Conservation (phyloP, 139 green algal species). For the Mesostigma viride region DNA sequence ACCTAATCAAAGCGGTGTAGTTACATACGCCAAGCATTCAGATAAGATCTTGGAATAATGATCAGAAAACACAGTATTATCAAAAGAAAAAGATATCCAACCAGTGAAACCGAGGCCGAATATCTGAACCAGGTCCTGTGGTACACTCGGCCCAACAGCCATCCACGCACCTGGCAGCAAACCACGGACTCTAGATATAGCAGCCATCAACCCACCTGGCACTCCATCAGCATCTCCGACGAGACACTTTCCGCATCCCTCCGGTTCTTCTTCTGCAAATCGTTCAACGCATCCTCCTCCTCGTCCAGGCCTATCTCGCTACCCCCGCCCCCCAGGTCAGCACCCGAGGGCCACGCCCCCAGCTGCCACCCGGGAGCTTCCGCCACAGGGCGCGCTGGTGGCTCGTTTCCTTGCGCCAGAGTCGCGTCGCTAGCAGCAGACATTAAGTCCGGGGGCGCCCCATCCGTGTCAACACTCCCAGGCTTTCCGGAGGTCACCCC, state of each 20-base stretch:
- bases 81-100: too few species aligned
- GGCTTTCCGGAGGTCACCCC: too few species aligned
- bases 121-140: background rate
- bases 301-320: background rate
- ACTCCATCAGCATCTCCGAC: slow-evolving; percentile 25
- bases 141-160: background rate
- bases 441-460: background rate
- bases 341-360: background rate
- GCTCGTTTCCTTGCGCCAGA: background rate
- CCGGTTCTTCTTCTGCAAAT: slow-evolving; percentile 9
- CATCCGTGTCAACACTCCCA: background rate
- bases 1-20: too few species aligned
- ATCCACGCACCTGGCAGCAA: background rate
- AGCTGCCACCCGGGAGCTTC: background rate
- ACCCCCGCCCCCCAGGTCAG: background rate
- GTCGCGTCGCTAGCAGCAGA: background rate
- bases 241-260: slow-evolving; percentile 14
- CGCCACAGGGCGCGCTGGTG: background rate
- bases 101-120: too few species aligned
- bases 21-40: too few species aligned
- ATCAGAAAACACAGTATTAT: too few species aligned
- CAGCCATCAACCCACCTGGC: slow-evolving; percentile 11
- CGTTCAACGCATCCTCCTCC: slow-evolving; percentile 8
- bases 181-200: background rate
- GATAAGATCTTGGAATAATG: too few species aligned